Conservation (phyloP, 192 early-diverging fungal species). For the Nowakowskiella sp. region DNA sequence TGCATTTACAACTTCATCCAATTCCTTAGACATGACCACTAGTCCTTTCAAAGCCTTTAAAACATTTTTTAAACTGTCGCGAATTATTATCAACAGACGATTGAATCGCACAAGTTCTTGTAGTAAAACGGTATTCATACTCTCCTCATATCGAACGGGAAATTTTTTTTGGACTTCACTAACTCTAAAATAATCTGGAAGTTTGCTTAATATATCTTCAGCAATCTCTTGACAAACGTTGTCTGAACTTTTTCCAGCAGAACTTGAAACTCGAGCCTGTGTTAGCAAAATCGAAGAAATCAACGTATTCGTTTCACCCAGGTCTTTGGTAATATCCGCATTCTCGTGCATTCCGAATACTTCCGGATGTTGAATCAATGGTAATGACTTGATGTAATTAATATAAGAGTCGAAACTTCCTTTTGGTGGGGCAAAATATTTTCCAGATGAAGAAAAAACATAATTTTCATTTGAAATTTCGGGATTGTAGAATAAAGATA, state of each 20-base stretch:
- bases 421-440: slow-evolving; percentile 44
- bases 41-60: slow-evolving; percentile 56
- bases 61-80: slow-evolving; percentile 45
- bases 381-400: slow-evolving; percentile 49
- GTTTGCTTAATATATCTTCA: slow-evolving; percentile 29
- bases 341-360: slow-evolving; percentile 61
- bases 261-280: slow-evolving; percentile 27
- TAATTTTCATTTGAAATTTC: slow-evolving; percentile 42
- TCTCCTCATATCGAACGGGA: slow-evolving; percentile 51
- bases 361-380: slow-evolving; percentile 45
- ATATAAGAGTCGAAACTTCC: slow-evolving; percentile 41
- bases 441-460: slow-evolving; percentile 39
- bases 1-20: slow-evolving; percentile 45
- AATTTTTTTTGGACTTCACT: slow-evolving; percentile 29
- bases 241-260: slow-evolving; percentile 40
- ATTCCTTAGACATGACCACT: slow-evolving; percentile 56
- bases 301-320: slow-evolving; percentile 45
- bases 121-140: slow-evolving; percentile 55
- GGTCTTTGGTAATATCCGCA: slow-evolving; percentile 53
- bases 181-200: slow-evolving; percentile 38
- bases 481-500: slow-evolving; percentile 42
- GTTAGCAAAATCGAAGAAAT: slow-evolving; percentile 44
- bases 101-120: slow-evolving; percentile 57
- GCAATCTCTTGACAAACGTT: slow-evolving; percentile 45
- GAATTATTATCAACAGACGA: slow-evolving; percentile 40